Evolutionary conservation across 2,329 filamentous ascomycete species (phyloP).

Genomic region (Alternaria sp.): DNA sequence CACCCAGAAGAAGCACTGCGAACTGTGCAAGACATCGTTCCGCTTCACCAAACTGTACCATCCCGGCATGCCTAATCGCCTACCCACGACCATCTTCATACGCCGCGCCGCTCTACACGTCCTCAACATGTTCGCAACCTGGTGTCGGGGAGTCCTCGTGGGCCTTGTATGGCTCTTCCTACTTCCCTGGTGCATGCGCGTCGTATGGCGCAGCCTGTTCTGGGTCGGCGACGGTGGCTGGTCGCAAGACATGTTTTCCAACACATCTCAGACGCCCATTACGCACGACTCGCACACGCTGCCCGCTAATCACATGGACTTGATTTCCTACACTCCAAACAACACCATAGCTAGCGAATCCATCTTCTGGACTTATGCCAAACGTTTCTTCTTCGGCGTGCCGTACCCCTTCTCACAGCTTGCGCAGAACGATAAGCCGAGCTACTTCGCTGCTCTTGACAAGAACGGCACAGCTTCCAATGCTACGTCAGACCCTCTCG

Average conservation of each 20-base stretch:
- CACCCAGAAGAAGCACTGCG: constrained; percentile 99
- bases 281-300: constrained; percentile 3
- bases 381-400: constrained; percentile 52
- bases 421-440: constrained; percentile 29
- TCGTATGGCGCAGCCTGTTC: constrained; percentile 92
- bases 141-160: constrained; percentile 81
- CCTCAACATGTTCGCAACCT: constrained; percentile 74
- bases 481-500: constrained; percentile 38
- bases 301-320: constrained; percentile 26
- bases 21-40: constrained; percentile 98
- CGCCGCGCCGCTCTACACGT: constrained; percentile 79
- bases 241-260: constrained; percentile 55
- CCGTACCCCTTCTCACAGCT: constrained; percentile 34
- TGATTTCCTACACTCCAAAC: constrained; percentile 52
- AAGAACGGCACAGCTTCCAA: constrained; percentile 38
- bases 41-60: constrained; percentile 98
- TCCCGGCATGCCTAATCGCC: constrained; percentile 85
- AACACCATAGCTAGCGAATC: constrained; percentile 53
- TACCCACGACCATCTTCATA: constrained; percentile 83
- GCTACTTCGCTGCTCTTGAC: constrained; percentile 34
- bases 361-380: constrained; percentile 57
- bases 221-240: constrained; percentile 87
- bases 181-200: constrained; percentile 89
- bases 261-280: constrained; percentile 19
- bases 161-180: constrained; percentile 86